Evolutionary conservation across 169 alveolate genomes (phyloP).

Genomic region (Cryptosporidium viatorum): DNA sequence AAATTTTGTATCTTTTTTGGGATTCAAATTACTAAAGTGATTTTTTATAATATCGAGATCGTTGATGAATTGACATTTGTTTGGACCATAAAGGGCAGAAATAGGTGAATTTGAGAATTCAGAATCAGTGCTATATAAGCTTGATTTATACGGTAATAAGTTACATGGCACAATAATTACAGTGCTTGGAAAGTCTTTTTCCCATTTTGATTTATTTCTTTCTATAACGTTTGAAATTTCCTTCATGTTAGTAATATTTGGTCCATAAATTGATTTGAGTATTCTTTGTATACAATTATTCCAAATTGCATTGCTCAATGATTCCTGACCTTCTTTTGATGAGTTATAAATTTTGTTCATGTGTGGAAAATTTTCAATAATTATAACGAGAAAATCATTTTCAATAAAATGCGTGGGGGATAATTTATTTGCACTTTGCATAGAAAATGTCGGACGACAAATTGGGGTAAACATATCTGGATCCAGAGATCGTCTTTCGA

Average conservation of each 20-base stretch:
- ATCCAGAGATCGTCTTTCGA: conserved; percentile 54
- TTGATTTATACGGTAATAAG: not conserved
- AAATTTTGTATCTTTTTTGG: not conserved
- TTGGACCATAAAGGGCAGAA: conserved; percentile 40
- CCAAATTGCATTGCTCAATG: conserved; percentile 70
- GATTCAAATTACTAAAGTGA: not conserved
- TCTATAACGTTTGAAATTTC: not conserved
- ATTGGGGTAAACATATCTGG: conserved; percentile 72
- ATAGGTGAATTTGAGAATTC: not conserved
- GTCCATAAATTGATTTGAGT: conserved; percentile 35
- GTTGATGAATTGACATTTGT: conserved; percentile 13
- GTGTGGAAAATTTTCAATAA: conserved; percentile 62
- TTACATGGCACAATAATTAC: conserved; percentile 59
- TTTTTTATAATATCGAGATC: conserved; percentile 41
- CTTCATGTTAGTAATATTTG: not conserved
- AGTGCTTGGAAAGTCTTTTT: not conserved
- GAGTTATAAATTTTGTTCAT: conserved; percentile 65
- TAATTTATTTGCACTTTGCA: not conserved
- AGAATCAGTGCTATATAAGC: not conserved
- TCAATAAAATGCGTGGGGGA: not conserved
- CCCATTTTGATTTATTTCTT: conserved; percentile 5
- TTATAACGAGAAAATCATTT: conserved; percentile 14
- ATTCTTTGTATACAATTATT: conserved; percentile 59
- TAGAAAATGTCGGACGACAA: conserved; percentile 15
- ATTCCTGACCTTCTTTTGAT: conserved; percentile 61